Evolutionary conservation across 176 grass and related monocot genomes (phyloP), one percentile per base, ranked within the genome.

Genomic region (Triticum dicoccoides): DNA sequence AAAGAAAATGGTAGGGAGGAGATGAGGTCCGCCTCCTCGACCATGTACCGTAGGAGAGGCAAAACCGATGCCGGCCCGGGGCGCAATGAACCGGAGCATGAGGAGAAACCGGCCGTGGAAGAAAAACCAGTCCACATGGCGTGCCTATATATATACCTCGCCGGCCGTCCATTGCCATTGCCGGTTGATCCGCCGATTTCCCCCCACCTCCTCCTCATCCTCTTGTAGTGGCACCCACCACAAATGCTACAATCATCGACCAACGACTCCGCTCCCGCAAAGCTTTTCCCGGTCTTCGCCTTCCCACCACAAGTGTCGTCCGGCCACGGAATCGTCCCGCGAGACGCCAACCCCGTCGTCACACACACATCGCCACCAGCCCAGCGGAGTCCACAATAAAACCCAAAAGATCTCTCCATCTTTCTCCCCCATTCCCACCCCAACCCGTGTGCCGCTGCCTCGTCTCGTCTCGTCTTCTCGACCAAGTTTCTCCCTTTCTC

Each of bases 241-340:
- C 78, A 47, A 84, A 54, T 54, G 17, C 51, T 54, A 51, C 45
- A 76, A 75, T 78, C 90, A 88, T 77, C 44, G 32, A 71, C 77
- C 84, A 30, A 73, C 77, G 77, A 24, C 69, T 20, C 70, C 37
- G 3, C 45, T 10, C 20, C 1, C 6, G 12, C 1, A 18, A 8
- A 20, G 2, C 63, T 12, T 45, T 27, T 25, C 27, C 25, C 14
- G 4, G 20, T 11, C 37, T 27, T 9, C 18, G 4, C 38, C 9
- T 11, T 38, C 24, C 20, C 84, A 65, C 76, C 81, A 84, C 58
- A 88, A 54, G 69, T 34, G 81, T 84, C 87, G 15, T 3, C 51
- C 51, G 51, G 51, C 51, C 51, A 54, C 51, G 51, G 51, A 54
- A 54, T 54, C 51, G 51, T 18, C 51, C 51, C 65, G 52, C 21